Evolutionary conservation across 768 basidiomycete genomes (phyloP).

Genomic region (Exidia glandulosa): DNA sequence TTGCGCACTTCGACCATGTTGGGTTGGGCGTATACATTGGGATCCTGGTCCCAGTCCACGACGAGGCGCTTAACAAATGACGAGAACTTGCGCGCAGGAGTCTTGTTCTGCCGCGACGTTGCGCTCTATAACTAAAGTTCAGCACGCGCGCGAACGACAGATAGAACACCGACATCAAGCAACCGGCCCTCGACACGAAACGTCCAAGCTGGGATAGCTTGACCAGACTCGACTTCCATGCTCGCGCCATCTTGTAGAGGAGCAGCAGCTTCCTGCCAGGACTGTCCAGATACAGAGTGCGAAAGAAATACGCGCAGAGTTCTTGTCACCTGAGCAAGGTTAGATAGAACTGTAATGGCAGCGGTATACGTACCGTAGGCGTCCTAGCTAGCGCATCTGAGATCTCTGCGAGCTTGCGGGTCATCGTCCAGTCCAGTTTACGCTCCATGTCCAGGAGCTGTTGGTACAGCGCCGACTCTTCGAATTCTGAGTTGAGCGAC

Average conservation of each 20-base stretch:
- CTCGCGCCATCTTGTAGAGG: slow-evolving; percentile 24
- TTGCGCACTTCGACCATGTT: slow-evolving; percentile 77
- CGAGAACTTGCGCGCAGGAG: slow-evolving; percentile 66
- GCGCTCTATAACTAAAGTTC: slow-evolving; percentile 19
- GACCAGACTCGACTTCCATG: slow-evolving; percentile 66
- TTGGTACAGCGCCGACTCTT: slow-evolving; percentile 80
- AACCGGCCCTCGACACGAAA: slow-evolving; percentile 81
- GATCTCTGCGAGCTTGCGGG: slow-evolving; percentile 80
- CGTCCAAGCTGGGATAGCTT: slow-evolving; percentile 83
- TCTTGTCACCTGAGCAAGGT: slow-evolving; percentile 76
- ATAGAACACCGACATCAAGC: slow-evolving; percentile 30
- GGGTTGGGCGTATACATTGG: slow-evolving; percentile 66
- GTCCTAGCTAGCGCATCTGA: slow-evolving; percentile 75
- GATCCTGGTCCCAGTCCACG: slow-evolving; percentile 80
- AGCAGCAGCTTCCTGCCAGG: slow-evolving; percentile 50
- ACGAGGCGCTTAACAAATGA: slow-evolving; percentile 75
- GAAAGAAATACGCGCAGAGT: slow-evolving; percentile 79
- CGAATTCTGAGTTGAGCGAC: slow-evolving; percentile 62
- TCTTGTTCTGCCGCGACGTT: slow-evolving; percentile 36
- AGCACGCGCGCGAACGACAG: slow-evolving; percentile 12
- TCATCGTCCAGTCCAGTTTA: slow-evolving; percentile 91
- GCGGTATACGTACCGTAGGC: slow-evolving; percentile 43
- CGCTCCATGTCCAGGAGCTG: slow-evolving; percentile 81
- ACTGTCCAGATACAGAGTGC: slow-evolving; percentile 75
- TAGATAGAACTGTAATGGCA: slow-evolving; percentile 25